Evolutionary conservation across 257 asterid species (phyloP).

Genomic region (Ballota nigra): DNA sequence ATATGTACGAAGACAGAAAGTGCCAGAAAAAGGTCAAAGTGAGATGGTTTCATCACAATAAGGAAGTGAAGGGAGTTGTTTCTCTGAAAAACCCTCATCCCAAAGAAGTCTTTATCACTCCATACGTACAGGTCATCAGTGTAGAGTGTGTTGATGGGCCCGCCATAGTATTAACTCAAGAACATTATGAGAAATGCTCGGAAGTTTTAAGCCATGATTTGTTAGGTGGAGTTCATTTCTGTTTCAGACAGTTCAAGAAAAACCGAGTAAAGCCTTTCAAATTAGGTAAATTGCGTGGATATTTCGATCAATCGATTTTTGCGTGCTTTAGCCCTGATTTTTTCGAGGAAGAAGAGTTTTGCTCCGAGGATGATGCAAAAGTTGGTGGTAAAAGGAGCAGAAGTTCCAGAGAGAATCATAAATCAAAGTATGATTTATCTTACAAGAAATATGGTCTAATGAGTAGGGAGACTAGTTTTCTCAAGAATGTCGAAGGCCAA

Average conservation of each 20-base stretch:
- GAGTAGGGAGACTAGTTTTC: slow-evolving; percentile 40
- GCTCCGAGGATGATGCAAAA: slow-evolving; percentile 70
- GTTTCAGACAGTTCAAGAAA: slow-evolving; percentile 84
- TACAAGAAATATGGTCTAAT: slow-evolving; percentile 38
- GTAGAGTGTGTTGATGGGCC: slow-evolving; percentile 98
- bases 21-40: slow-evolving; percentile 93
- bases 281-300: slow-evolving; percentile 74
- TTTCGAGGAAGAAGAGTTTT: slow-evolving; percentile 79
- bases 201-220: slow-evolving; percentile 76
- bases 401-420: slow-evolving; percentile 51
- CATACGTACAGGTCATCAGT: slow-evolving; percentile 86
- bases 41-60: slow-evolving; percentile 92
- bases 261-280: slow-evolving; percentile 81
- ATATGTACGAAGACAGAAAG: slow-evolving; percentile 96
- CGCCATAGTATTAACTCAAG: slow-evolving; percentile 76
- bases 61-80: slow-evolving; percentile 79
- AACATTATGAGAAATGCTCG: slow-evolving; percentile 81
- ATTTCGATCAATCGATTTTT: slow-evolving; percentile 75
- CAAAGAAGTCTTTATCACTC: slow-evolving; percentile 88
- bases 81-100: slow-evolving; percentile 70
- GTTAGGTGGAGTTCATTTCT: slow-evolving; percentile 70
- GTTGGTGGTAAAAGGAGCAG: slow-evolving; percentile 72
- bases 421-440: slow-evolving; percentile 40
- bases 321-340: slow-evolving; percentile 90
- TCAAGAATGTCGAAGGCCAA: slow-evolving; percentile 44